Evolutionary conservation across 2,329 filamentous ascomycete species (phyloP).

Genomic region (Thelonectria olida): DNA sequence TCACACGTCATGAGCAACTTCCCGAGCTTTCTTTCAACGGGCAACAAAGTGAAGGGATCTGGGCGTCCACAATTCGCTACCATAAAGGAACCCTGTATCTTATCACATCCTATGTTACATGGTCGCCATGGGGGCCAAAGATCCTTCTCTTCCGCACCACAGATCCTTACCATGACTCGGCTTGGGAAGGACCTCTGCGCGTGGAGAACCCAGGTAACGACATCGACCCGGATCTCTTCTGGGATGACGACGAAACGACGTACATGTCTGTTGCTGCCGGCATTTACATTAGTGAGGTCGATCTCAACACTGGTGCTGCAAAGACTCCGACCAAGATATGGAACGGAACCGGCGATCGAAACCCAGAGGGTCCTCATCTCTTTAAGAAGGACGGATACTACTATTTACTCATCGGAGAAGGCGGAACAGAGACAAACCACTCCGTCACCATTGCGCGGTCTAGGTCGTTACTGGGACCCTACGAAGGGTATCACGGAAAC

Average conservation of each 20-base stretch:
- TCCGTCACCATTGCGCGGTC: constrained; percentile 55
- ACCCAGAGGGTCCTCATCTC: constrained; percentile 50
- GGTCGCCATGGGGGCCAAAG: not conserved
- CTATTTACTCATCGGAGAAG: constrained; percentile 61
- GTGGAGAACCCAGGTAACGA: not conserved
- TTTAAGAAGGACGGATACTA: constrained; percentile 55
- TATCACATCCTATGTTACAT: not conserved
- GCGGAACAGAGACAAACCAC: constrained; percentile 55
- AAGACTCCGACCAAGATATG: constrained; percentile 43
- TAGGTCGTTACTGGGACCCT: constrained; percentile 51
- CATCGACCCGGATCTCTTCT: constrained; percentile 3
- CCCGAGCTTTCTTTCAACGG: not conserved
- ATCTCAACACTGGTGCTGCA: not conserved
- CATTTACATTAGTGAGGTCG: not conserved
- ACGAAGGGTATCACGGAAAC: constrained; percentile 51
- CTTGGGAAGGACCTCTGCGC: constrained; percentile 3
- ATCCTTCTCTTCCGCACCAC: constrained; percentile 1
- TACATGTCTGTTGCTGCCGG: not conserved
- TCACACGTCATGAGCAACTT: not conserved
- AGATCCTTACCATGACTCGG: not conserved
- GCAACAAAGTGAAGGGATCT: constrained; percentile 1
- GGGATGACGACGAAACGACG: not conserved
- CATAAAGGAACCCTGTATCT: not conserved
- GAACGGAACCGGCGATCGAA: constrained; percentile 53
- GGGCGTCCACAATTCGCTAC: not conserved